phyloP scores from a whole-genome alignment of 768 basidiomycete species.

The Podaxis sp. region DNA sequence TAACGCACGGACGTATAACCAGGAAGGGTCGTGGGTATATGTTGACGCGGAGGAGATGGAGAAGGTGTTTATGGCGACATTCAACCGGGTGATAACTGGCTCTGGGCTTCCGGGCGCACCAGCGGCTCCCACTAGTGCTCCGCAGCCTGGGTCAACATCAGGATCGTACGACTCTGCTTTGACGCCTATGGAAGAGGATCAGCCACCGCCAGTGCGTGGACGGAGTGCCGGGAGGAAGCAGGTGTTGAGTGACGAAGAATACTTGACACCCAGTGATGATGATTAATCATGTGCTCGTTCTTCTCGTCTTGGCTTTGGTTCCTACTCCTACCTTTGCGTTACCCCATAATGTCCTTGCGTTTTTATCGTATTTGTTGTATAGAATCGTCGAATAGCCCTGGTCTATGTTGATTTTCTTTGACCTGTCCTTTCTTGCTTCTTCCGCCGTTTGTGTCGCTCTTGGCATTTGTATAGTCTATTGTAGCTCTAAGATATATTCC shows the following conservation, averaged over 20 bases:
- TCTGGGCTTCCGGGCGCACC: slow-evolving; percentile 78
- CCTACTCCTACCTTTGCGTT: not conserved
- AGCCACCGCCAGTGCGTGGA: slow-evolving; percentile 52
- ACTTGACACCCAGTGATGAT: slow-evolving; percentile 75
- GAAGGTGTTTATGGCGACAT: slow-evolving; percentile 76
- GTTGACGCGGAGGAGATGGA: slow-evolving; percentile 94
- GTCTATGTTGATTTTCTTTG: not conserved
- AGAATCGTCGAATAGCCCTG: not conserved
- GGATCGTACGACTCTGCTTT: slow-evolving; percentile 65
- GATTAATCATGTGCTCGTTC: slow-evolving; percentile 36
- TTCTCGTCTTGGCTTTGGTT: not conserved
- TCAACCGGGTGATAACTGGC: slow-evolving; percentile 61
- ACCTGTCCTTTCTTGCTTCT: not conserved
- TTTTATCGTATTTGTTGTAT: slow-evolving; percentile 10
- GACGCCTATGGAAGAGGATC: slow-evolving; percentile 82
- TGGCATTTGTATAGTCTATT: slow-evolving; percentile 6
- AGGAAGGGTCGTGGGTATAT: slow-evolving; percentile 94
- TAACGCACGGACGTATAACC: slow-evolving; percentile 93
- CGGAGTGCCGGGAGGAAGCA: slow-evolving; percentile 66
- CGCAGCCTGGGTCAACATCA: slow-evolving; percentile 40
- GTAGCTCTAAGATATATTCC: slow-evolving; percentile 10
- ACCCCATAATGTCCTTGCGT: not conserved
- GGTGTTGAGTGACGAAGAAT: slow-evolving; percentile 72
- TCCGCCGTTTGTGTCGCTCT: not conserved
- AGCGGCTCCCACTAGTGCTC: slow-evolving; percentile 25